A percentile compares a stretch with the other conserved stretches of the same genome.
Evolutionary conservation across 768 basidiomycete species (phyloP).

Genomic region (Artomyces pyxidatus): DNA sequence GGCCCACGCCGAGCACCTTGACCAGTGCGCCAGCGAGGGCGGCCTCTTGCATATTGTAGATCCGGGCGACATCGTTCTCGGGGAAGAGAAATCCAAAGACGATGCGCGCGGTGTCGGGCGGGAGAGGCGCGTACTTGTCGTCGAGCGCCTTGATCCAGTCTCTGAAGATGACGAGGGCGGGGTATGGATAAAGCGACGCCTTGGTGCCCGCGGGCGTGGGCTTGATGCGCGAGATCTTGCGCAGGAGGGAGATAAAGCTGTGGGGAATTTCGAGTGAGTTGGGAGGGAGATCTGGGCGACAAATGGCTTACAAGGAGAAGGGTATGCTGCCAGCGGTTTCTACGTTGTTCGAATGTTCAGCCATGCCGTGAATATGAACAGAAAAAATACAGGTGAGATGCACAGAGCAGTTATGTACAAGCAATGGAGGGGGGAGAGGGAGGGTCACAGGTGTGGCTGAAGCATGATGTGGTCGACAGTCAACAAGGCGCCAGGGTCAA

Average conservation of each 20-base stretch:
- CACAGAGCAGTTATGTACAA: too few relatives aligned
- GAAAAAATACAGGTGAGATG: too few relatives aligned
- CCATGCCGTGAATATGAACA: too few relatives aligned
- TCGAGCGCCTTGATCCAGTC: background rate
- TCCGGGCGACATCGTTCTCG: slow-evolving; percentile 62
- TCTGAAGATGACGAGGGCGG: background rate
- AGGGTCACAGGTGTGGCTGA: too few relatives aligned
- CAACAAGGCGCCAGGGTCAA: too few relatives aligned
- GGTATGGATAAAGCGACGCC: background rate
- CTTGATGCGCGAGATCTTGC: background rate
- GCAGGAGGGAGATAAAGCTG: background rate
- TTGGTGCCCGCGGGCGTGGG: background rate
- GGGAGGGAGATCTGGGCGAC: too few relatives aligned
- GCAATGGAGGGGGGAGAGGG: too few relatives aligned
- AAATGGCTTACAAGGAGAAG: too few relatives aligned
- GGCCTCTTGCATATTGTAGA: slow-evolving; percentile 67
- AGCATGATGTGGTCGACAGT: too few relatives aligned
- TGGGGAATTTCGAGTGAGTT: too few relatives aligned
- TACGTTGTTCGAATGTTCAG: too few relatives aligned
- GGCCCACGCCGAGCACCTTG: slow-evolving; percentile 28
- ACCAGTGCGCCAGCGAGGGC: slow-evolving; percentile 45
- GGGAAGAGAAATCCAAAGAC: slow-evolving; percentile 80
- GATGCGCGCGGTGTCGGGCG: slow-evolving; percentile 40
- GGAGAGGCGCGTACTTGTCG: background rate
- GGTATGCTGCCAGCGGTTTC: too few relatives aligned